Conservation (phyloP, 139 green algal species). For the Chlorella ohadii region DNA sequence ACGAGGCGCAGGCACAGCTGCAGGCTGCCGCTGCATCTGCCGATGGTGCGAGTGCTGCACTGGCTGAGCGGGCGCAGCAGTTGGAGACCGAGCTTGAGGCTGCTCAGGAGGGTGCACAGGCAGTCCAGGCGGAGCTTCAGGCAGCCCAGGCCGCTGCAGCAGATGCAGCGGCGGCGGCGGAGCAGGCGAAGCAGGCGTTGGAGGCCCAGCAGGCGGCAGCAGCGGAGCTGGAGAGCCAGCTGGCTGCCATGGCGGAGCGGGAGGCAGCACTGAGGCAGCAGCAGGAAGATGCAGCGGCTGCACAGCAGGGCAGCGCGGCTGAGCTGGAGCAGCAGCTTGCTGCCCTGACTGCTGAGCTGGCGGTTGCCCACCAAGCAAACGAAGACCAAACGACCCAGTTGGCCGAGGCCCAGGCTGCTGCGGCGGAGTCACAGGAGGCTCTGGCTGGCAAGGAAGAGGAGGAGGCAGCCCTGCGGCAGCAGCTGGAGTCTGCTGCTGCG, state of each 20-base stretch:
- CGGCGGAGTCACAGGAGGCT: neutral
- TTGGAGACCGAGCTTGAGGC: neutral
- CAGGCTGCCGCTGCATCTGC: no score
- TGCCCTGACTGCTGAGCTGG: constrained; percentile 14
- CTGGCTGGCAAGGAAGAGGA: constrained; percentile 9
- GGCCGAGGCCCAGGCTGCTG: neutral
- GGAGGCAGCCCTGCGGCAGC: constrained; percentile 3
- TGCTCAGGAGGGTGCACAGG: neutral
- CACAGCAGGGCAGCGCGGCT: neutral
- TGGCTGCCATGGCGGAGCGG: neutral
- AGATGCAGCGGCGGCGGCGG: neutral
- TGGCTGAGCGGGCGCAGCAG: neutral
- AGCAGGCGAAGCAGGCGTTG: neutral
- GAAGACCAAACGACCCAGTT: neutral
- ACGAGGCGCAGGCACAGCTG: neutral
- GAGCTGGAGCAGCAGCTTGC: constrained; percentile 10
- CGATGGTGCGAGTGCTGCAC: no score
- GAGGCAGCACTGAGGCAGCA: neutral
- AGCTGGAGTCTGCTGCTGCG: neutral
- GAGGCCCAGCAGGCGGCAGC: neutral
- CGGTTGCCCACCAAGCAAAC: neutral
- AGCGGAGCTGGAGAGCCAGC: neutral
- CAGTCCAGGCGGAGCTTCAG: neutral
- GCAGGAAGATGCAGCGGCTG: neutral
- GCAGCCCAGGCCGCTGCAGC: constrained; percentile 11